phyloP scores from a whole-genome alignment of 495 filamentous ascomycete genomes.

The Hypoxylon rickii region DNA sequence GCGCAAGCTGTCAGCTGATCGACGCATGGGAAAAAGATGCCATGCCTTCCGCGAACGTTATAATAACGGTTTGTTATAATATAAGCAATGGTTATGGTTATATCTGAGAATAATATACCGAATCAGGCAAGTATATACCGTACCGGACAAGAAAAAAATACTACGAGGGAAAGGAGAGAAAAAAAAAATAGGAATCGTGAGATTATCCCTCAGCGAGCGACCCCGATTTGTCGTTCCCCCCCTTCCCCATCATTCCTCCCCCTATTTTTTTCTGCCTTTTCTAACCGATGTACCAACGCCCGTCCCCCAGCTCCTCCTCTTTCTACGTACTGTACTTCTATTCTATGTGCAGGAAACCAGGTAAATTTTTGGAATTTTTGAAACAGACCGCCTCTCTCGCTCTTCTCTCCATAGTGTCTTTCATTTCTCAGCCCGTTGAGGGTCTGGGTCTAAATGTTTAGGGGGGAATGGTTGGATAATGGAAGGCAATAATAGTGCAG shows the following conservation, averaged over 20 bases:
- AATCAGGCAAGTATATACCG: slow-evolving; percentile 37
- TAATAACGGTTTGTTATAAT: slow-evolving; percentile 22
- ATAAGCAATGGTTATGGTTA: slow-evolving; percentile 10
- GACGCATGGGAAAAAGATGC: slow-evolving; percentile 24
- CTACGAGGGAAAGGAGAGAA: not conserved
- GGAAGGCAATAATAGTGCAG: not conserved
- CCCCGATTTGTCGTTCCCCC: slow-evolving; percentile 24
- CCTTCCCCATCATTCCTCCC: not conserved
- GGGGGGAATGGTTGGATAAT: not conserved
- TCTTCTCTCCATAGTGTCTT: not conserved
- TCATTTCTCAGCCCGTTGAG: slow-evolving; percentile 32
- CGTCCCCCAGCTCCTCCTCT: slow-evolving; percentile 15
- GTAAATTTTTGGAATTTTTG: slow-evolving; percentile 14
- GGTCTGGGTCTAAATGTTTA: slow-evolving; percentile 21
- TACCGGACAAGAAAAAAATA: slow-evolving; percentile 7
- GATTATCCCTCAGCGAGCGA: slow-evolving; percentile 29
- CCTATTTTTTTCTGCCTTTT: slow-evolving; percentile 22
- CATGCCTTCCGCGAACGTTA: too few species aligned
- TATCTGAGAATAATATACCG: slow-evolving; percentile 31
- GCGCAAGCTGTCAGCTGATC: slow-evolving; percentile 30
- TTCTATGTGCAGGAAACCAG: slow-evolving; percentile 34
- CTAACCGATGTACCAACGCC: slow-evolving; percentile 32
- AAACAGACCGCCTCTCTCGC: slow-evolving; percentile 31
- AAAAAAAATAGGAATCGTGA: slow-evolving; percentile 25
- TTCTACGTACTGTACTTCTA: slow-evolving; percentile 22